Percentiles rank a stretch among this genome's conserved stretches.
Conservation (phyloP, 2,329 filamentous ascomycete genomes). For the Sclerotinia sclerotiorum region DNA sequence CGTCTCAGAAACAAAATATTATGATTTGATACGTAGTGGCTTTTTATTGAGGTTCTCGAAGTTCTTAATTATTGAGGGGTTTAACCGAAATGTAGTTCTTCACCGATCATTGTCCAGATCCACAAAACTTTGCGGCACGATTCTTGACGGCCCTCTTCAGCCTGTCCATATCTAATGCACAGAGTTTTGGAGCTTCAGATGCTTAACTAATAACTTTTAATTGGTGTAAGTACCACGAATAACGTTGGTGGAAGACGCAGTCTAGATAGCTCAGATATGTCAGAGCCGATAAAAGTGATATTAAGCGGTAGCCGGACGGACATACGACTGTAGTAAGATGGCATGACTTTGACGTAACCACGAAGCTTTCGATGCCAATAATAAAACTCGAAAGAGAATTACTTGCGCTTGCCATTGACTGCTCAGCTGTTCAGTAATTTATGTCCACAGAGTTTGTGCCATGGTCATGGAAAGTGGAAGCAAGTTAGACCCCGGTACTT, state of each 20-base stretch:
- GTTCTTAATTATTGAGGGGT: background rate
- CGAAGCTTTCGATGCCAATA: background rate
- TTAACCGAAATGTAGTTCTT: background rate
- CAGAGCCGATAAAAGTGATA: background rate
- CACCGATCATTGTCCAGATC: background rate
- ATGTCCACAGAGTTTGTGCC: background rate
- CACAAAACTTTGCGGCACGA: background rate
- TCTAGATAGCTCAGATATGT: background rate
- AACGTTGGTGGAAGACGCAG: background rate
- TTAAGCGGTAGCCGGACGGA: no score
- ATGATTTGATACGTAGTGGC: background rate
- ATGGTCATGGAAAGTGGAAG: no score
- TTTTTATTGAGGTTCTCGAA: background rate
- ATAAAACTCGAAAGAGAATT: background rate
- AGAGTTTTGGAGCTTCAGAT: background rate
- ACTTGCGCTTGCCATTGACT: background rate
- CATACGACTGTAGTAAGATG: background rate
- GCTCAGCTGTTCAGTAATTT: background rate
- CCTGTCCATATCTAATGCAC: background rate
- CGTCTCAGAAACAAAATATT: background rate
- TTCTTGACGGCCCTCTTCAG: background rate
- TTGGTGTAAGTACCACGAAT: background rate
- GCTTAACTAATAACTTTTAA: background rate
- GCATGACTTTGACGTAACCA: background rate
- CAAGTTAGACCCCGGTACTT: background rate